phyloP scores from a whole-genome alignment of 345 rosid species.

The Hibiscus mutabilis region DNA sequence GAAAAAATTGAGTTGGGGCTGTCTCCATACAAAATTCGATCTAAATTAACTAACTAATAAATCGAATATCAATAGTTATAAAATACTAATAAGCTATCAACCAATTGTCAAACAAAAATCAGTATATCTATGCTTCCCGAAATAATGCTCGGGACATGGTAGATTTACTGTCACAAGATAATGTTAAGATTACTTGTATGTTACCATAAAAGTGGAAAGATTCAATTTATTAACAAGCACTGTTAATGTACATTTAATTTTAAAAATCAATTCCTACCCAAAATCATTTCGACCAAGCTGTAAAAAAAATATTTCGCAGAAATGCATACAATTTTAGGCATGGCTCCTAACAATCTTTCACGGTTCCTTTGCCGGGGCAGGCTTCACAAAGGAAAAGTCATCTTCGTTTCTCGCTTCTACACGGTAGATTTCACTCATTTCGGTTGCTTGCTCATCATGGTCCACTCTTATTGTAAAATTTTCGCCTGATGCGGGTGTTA shows the following conservation, averaged over 20 bases:
- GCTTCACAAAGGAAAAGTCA: constrained; percentile 65
- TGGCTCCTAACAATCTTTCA: background rate
- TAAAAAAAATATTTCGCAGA: background rate
- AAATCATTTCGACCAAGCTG: background rate
- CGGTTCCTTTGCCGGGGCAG: constrained; percentile 30
- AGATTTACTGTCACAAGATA: too few species aligned
- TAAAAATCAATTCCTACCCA: background rate
- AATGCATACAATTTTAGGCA: background rate
- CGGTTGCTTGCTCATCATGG: constrained; percentile 21
- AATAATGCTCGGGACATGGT: too few species aligned
- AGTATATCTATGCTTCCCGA: too few species aligned
- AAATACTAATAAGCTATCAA: too few species aligned
- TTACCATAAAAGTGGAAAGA: background rate
- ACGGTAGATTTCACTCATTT: constrained; percentile 25
- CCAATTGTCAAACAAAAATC: too few species aligned
- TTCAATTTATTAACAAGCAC: background rate
- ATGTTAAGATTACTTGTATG: too few species aligned
- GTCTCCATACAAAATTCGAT: too few species aligned
- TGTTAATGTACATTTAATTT: background rate
- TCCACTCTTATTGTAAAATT: constrained; percentile 37
- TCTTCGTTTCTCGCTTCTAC: constrained; percentile 30
- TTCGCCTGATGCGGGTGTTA: constrained; percentile 35
- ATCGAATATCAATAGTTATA: too few species aligned
- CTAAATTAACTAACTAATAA: too few species aligned
- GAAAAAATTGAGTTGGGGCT: too few species aligned